phyloP scores from a whole-genome alignment of 148 eudicot species.

The Selenicereus undatus region DNA sequence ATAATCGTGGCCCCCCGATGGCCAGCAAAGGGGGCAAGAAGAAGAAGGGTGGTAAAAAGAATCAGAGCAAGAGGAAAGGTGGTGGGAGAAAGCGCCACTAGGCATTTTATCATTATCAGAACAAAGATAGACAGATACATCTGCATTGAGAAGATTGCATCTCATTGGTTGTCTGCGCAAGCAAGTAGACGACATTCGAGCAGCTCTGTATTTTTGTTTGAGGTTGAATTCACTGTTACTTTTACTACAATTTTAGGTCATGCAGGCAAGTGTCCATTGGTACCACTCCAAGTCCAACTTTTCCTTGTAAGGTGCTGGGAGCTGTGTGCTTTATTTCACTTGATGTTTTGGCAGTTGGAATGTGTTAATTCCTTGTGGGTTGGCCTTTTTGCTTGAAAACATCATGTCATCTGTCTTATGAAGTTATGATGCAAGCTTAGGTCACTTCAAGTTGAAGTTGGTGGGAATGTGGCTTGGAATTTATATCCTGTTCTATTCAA shows the following conservation, averaged over 20 bases:
- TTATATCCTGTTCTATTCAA: not conserved
- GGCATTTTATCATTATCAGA: not conserved
- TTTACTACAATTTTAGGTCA: not conserved
- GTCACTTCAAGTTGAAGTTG: too few relatives aligned
- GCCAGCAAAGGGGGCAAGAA: slow-evolving; percentile 34
- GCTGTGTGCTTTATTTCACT: not conserved
- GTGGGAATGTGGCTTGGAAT: too few relatives aligned
- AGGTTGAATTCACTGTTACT: not conserved
- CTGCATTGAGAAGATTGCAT: not conserved
- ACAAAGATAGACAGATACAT: not conserved
- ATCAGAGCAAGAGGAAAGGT: slow-evolving; percentile 54
- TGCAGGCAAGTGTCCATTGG: not conserved
- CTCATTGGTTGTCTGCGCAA: not conserved
- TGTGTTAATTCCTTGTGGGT: not conserved
- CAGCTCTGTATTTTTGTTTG: not conserved
- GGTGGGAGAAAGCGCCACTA: slow-evolving; percentile 51
- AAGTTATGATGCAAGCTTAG: not conserved
- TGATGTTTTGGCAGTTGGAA: not conserved
- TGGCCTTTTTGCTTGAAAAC: not conserved
- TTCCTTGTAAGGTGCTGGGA: not conserved
- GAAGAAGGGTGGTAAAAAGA: slow-evolving; percentile 44
- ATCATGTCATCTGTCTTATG: too few relatives aligned
- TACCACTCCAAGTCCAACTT: not conserved
- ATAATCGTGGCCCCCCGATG: slow-evolving; percentile 24
- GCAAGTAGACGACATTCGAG: not conserved